Base-by-base conservation (phyloP, 176 grass and related monocot species). In the Oryza rufipogon region DNA sequence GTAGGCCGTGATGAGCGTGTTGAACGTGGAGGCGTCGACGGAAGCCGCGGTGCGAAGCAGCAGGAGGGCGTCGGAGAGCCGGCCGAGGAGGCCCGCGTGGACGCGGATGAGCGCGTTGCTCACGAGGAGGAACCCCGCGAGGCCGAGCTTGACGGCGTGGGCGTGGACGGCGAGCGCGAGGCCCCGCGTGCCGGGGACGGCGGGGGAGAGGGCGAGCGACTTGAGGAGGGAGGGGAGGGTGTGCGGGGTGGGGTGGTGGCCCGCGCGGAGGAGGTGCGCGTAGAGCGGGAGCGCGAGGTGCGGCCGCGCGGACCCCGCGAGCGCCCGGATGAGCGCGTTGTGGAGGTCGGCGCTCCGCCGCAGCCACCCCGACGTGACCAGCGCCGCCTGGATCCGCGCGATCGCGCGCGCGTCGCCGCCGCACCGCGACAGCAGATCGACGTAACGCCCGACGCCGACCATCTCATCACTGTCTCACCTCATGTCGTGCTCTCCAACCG, bases 51-150 rank as follows among this genome's bases (percentile, higher is more conserved):
- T 74, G 22, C 75, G 78, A 13, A 92, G 86, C 15, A 92, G 86
- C 11, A 48, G 42, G 36, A 74, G 41, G 39, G 75, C 86, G 19
- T 88, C 83, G 61, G 28, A 45, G 3, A 92, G 68, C 9, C 79
- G 23, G 61, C 32, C 73, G 74, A 82, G 71, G 49, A 89, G 63
- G 2, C 48, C 68, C 12, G 79, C 83, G 32, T 92, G 83, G 74
- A 89, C 74, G 79, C 79, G 90, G 83, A 89, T 88, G 69, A 92
- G 83, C 60, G 86, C 74, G 69, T 92, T 89, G 83, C 81, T 92
- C 30, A 89, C 83, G 69, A 89, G 80, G 74, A 85, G 74, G 69
- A 82, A 82, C 39, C 68, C 61, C 56, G 42, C 65, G 63, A 89
- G 90, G 30, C 86, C 90, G 74, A 92, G 79, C 83, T 64, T 88